Conservation (phyloP, 1,284 basidiomycete genomes). For the Mycosarcoma mackinlayi region DNA sequence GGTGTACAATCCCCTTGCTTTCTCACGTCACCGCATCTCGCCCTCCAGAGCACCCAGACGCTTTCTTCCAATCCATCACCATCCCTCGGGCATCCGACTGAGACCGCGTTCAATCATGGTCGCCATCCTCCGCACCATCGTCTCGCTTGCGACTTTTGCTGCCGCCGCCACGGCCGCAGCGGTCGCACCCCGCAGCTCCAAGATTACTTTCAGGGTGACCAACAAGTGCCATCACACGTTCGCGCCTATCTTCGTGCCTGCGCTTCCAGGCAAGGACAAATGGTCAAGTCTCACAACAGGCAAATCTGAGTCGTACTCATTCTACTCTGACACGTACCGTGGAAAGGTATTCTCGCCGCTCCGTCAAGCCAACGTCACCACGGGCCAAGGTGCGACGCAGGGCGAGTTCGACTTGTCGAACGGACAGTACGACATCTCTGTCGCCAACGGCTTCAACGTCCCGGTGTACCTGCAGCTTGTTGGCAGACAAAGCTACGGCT, state of each 20-base stretch:
- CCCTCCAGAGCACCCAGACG: neutral
- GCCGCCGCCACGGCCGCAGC: conserved; percentile 20
- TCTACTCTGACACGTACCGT: conserved; percentile 43
- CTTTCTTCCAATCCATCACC: neutral
- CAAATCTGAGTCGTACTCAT: conserved; percentile 27
- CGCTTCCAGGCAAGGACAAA: conserved; percentile 30
- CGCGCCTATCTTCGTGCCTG: conserved; percentile 42
- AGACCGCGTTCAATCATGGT: conserved; percentile 21
- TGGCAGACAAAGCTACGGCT: conserved; percentile 28
- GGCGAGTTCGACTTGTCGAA: conserved; percentile 34
- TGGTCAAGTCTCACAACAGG: conserved; percentile 32
- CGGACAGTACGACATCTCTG: conserved; percentile 45
- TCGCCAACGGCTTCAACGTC: conserved; percentile 46
- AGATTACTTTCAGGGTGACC: conserved; percentile 41
- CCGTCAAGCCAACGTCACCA: conserved; percentile 21
- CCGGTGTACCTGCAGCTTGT: conserved; percentile 27
- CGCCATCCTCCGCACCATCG: conserved; percentile 26
- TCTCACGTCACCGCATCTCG: neutral
- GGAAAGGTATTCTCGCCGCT: conserved; percentile 49
- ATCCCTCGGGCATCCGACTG: neutral
- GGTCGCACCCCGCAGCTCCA: conserved; percentile 32
- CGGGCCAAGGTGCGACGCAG: conserved; percentile 38
- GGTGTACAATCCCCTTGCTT: too few relatives aligned
- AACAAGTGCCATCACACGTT: conserved; percentile 50
- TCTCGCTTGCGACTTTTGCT: conserved; percentile 19